Base-by-base conservation (phyloP, 1,139 yeast genomes). In the Kodamaea sp. region DNA sequence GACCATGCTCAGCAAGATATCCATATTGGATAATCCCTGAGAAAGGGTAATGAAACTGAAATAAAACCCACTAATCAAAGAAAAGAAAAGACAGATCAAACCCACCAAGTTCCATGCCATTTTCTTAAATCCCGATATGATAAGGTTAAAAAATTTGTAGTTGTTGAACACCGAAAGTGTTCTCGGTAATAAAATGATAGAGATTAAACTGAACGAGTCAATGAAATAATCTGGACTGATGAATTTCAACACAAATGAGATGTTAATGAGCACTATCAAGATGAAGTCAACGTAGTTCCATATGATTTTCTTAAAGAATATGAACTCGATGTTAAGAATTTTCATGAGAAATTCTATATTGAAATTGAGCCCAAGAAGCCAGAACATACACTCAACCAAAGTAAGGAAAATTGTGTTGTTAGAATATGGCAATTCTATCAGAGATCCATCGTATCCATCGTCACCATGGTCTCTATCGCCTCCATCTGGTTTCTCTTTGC, bases 21-120 rank as follows among this genome's bases (percentile, higher is more conserved):
- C 70, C 21, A 62, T 58, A n/a, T 73, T 70, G 2, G 75, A 47
- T 43, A 69, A 61, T 24, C 66, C 63, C 16, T 63, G 53, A 5
- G 80, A 76, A 42, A 78, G 66, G 2, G 81, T 73, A 38, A 76
- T 62, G 44, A 77, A 75, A 29, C 78, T 72, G 20, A 78, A 69
- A 61, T 78, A 78, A 46, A 78, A 79, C 4, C 84, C 84, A 32
- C 76, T 66, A 2, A 77, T 74, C 44, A 78, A 62, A 26, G 79
- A 66, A 18, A 73, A 57, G 38, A 78, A 73, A 32, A 78, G 63
- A 27, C 72, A 61, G 41, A 75, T 65, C 35, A 78, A 63, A n/a
- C 78, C 79, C 30, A 74, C 52, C 47, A 78, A 63, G 45, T 76
- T 80, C 53, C 75, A 66, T 28, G 72, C 60, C 83, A 78, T 78